Conservation (phyloP, 345 rosid species). For the Leavenworthia alabamica region DNA sequence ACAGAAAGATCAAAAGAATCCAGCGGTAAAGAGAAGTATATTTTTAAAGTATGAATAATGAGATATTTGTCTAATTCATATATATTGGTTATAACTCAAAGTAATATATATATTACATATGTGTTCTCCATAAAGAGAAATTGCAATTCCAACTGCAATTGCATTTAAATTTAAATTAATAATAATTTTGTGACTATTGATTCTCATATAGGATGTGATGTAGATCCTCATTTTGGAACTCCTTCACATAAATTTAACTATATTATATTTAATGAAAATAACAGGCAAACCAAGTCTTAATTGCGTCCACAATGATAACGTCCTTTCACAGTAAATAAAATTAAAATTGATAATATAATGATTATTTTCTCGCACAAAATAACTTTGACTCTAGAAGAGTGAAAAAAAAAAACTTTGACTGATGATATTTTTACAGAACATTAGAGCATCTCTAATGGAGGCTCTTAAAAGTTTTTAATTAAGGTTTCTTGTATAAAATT, state of each 20-base stretch:
- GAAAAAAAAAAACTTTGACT: too few species aligned
- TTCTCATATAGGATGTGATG: conserved; percentile 1
- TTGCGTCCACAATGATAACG: background rate
- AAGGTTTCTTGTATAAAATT: too few species aligned
- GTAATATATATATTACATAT: too few species aligned
- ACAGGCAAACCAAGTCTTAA: background rate
- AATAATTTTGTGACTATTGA: background rate
- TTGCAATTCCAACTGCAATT: background rate
- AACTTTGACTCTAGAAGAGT: too few species aligned
- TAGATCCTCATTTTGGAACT: background rate
- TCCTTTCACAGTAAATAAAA: background rate
- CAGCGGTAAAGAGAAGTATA: too few species aligned
- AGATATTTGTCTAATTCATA: background rate
- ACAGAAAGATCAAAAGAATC: too few species aligned
- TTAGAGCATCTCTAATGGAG: too few species aligned
- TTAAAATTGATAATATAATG: background rate
- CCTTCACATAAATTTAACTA: background rate
- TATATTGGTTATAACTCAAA: background rate
- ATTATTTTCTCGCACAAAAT: background rate
- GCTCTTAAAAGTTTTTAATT: too few species aligned
- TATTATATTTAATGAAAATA: background rate
- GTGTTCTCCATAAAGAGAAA: conserved; percentile 6
- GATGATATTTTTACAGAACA: too few species aligned
- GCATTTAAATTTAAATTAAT: background rate
- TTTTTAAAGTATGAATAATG: background rate